phyloP scores from a whole-genome alignment of 2,329 filamentous ascomycete species.

The Scolecobasidium constrictum region DNA sequence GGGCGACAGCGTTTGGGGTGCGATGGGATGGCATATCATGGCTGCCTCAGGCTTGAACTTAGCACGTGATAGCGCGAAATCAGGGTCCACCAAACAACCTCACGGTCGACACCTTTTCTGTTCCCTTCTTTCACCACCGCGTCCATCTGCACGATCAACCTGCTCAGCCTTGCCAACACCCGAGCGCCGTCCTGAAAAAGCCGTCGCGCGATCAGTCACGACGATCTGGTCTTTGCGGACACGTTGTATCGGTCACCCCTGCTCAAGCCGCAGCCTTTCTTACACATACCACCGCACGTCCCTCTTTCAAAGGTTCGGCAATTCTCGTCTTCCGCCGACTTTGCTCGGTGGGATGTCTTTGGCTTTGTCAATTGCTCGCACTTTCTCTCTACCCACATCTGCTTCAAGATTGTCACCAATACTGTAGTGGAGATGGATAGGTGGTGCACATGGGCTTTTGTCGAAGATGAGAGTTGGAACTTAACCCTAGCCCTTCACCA shows the following conservation, averaged over 20 bases:
- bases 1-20: no score
- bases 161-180: background rate
- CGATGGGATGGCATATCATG: no score
- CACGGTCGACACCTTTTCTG: background rate
- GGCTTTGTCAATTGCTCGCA: conserved; percentile 20
- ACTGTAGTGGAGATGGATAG: no score
- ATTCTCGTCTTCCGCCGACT: conserved; percentile 51
- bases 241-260: conserved; percentile 1
- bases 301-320: conserved; percentile 75
- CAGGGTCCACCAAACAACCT: background rate
- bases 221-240: no score
- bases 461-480: conserved; percentile 67
- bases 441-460: no score
- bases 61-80: background rate
- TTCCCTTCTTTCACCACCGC: background rate
- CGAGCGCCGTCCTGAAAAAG: no score
- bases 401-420: no score
- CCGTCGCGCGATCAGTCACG: no score
- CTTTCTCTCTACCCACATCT: conserved; percentile 28
- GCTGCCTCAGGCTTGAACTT: no score
- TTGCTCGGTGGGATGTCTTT: conserved; percentile 42
- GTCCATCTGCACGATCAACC: background rate
- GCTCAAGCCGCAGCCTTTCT: conserved; percentile 9
- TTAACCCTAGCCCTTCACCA: conserved; percentile 89
- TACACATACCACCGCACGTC: conserved; percentile 47